Conservation (phyloP, 169 alveolate species). For the Miamiensis avidus region DNA sequence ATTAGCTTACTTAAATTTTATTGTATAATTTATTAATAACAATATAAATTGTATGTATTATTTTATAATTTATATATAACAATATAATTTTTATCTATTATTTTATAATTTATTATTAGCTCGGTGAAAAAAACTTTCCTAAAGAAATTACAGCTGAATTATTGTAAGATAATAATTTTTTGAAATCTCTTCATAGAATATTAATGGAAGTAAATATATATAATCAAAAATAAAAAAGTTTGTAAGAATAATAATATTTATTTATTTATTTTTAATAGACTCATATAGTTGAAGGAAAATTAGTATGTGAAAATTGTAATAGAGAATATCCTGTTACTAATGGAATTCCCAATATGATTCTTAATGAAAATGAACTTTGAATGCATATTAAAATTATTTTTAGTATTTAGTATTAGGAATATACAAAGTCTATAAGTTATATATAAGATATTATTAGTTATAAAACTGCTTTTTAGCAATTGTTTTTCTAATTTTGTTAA, state of each 20-base stretch:
- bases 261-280: conserved; percentile 22
- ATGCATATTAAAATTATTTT: too few relatives aligned
- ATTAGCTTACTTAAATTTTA: too few relatives aligned
- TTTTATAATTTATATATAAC: too few relatives aligned
- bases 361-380: conserved; percentile 47
- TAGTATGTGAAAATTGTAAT: conserved; percentile 30
- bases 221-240: too few relatives aligned
- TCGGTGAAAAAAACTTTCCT: conserved; percentile 33
- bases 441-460: too few relatives aligned
- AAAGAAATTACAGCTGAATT: conserved; percentile 22
- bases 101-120: not conserved
- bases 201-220: conserved; percentile 35
- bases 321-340: conserved; percentile 40
- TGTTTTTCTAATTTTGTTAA: too few relatives aligned
- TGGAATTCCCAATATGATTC: conserved; percentile 52
- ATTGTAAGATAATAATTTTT: conserved; percentile 18
- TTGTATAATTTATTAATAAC: too few relatives aligned
- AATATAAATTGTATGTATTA: too few relatives aligned
- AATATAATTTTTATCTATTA: too few relatives aligned
- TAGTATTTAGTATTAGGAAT: too few relatives aligned
- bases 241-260: not conserved
- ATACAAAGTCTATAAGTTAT: too few relatives aligned
- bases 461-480: too few relatives aligned
- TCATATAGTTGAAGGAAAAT: conserved; percentile 37
- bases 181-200: conserved; percentile 37